Conservation (phyloP, 1,284 basidiomycete genomes). For the Takashimella koratensis region DNA sequence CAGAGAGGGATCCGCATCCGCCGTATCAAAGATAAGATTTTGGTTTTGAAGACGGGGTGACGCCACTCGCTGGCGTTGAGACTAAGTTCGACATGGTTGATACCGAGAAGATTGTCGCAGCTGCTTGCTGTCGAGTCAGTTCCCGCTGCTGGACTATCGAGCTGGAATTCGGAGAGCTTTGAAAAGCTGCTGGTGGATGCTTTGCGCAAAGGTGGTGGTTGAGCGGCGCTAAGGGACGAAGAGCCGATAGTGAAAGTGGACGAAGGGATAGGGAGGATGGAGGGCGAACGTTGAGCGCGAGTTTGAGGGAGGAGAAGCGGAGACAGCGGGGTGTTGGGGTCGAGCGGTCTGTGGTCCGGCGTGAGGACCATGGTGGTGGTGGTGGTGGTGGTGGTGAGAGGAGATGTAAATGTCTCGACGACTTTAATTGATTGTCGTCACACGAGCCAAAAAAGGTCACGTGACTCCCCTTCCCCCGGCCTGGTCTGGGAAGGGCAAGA, state of each 20-base stretch:
- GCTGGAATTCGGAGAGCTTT: slow-evolving; percentile 43
- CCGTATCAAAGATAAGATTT: slow-evolving; percentile 39
- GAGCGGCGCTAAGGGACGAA: not conserved
- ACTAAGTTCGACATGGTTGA: slow-evolving; percentile 60
- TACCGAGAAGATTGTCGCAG: slow-evolving; percentile 56
- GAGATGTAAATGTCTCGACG: no score
- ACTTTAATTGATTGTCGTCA: no score
- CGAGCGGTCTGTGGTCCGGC: slow-evolving; percentile 14
- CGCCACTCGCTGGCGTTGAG: slow-evolving; percentile 58
- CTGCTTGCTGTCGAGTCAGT: slow-evolving; percentile 12
- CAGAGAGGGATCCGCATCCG: slow-evolving; percentile 42
- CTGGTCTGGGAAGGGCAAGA: no score
- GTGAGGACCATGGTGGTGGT: slow-evolving; percentile 24
- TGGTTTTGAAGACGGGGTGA: slow-evolving; percentile 47
- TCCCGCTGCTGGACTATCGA: slow-evolving; percentile 23
- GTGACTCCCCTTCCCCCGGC: no score
- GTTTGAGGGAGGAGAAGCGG: slow-evolving; percentile 14
- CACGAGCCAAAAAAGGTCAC: no score
- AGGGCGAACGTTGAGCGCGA: not conserved
- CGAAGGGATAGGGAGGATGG: not conserved
- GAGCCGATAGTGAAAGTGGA: not conserved
- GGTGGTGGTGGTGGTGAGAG: not conserved
- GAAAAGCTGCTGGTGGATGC: slow-evolving; percentile 42
- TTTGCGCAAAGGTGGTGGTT: slow-evolving; percentile 25
- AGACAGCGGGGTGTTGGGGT: slow-evolving; percentile 15